Percentiles rank a stretch among this genome's conserved stretches.
Evolutionary conservation across 1,284 basidiomycete species (phyloP).

Genomic region (Ganoderma meredithae): DNA sequence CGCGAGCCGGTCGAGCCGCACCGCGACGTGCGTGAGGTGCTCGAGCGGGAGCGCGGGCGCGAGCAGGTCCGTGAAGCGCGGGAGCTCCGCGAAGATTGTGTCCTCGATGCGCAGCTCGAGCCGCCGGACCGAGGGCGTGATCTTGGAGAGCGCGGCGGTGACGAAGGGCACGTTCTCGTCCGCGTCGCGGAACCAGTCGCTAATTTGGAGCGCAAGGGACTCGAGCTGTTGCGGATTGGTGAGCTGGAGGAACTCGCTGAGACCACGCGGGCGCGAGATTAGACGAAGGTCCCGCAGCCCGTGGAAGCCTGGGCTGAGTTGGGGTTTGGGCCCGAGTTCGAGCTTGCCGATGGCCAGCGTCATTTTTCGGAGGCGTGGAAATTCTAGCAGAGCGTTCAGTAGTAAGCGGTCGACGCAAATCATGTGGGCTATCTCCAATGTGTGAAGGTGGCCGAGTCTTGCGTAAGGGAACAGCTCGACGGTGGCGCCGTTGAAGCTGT

Average conservation of each 20-base stretch:
- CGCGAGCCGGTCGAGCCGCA: conserved; percentile 10
- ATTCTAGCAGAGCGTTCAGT: background rate
- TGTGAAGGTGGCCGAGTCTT: background rate
- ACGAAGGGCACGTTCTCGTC: background rate
- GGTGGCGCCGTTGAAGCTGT: conserved; percentile 4
- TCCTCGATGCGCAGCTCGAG: conserved; percentile 5
- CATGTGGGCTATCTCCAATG: conserved; percentile 8
- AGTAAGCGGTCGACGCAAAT: background rate
- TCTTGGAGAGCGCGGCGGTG: background rate
- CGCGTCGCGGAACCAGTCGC: background rate
- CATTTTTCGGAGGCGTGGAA: conserved; percentile 8
- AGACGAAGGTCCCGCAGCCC: conserved; percentile 8
- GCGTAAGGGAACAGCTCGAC: conserved; percentile 3
- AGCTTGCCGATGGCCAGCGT: background rate
- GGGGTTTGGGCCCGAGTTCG: background rate
- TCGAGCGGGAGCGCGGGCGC: conserved; percentile 1
- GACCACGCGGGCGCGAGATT: background rate
- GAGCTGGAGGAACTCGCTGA: background rate
- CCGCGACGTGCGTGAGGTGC: conserved; percentile 10
- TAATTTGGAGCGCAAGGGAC: conserved; percentile 3
- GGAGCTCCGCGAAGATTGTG: background rate
- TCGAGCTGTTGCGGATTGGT: conserved; percentile 5
- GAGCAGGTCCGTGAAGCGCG: background rate
- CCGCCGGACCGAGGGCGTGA: conserved; percentile 4
- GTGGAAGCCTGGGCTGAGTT: conserved; percentile 3